Evolutionary conservation across 352 stramenopile species (phyloP).

Genomic region (Phytophthora quininea): DNA sequence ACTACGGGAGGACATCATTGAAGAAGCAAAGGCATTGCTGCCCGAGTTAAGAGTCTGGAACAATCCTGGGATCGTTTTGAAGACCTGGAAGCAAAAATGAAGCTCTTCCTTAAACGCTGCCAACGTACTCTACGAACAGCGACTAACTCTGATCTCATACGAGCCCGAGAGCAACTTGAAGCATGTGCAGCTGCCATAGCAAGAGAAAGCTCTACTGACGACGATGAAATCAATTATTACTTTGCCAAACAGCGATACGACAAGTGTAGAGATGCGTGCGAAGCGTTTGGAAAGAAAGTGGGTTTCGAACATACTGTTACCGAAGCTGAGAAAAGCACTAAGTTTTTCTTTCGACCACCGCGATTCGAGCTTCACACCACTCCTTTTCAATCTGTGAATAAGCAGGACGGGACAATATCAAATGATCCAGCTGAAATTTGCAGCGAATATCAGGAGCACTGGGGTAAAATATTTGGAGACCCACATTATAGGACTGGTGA

Average conservation of each 20-base stretch:
- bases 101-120: neutral
- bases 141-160: no score
- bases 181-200: no score
- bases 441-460: no score
- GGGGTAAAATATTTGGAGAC: no score
- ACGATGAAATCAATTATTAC: no score
- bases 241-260: neutral
- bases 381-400: neutral
- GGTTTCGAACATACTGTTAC: neutral
- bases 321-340: no score
- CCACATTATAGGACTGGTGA: no score
- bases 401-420: neutral
- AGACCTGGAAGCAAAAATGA: neutral
- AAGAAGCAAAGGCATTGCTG: no score
- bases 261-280: neutral
- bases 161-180: no score
- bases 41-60: no score
- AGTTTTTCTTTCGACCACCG: neutral
- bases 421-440: neutral
- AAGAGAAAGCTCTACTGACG: no score
- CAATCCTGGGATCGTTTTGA: neutral
- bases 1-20: no score
- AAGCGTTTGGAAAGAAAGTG: neutral
- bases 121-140: neutral
- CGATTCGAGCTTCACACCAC: neutral